Conservation (phyloP, 108 stramenopile genomes). For the Asterionellopsis glacialis region DNA sequence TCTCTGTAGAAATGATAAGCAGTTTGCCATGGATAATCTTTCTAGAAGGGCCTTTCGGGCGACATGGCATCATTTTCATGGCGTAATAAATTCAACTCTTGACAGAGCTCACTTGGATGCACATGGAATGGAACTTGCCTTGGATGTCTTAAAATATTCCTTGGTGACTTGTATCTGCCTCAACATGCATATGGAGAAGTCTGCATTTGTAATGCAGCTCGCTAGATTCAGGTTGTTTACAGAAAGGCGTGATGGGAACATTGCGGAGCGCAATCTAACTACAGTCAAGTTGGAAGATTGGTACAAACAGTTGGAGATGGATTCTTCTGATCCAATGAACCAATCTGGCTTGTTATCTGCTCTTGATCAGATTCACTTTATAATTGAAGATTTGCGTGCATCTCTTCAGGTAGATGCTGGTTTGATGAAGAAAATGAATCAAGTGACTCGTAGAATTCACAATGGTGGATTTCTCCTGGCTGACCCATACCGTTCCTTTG, state of each 20-base stretch:
- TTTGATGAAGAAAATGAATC: conserved; percentile 47
- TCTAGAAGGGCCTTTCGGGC: conserved; percentile 41
- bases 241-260: conserved; percentile 30
- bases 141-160: conserved; percentile 74
- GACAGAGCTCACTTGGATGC: conserved; percentile 76
- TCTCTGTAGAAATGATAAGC: conserved; percentile 4
- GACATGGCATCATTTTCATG: conserved; percentile 77
- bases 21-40: conserved; percentile 30
- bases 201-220: conserved; percentile 70
- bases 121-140: conserved; percentile 50
- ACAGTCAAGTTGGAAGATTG: conserved; percentile 19
- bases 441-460: conserved; percentile 58
- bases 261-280: not conserved
- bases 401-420: conserved; percentile 39
- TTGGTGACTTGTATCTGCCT: conserved; percentile 78
- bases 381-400: conserved; percentile 53
- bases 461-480: conserved; percentile 75
- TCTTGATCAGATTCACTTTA: conserved; percentile 51
- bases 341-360: conserved; percentile 22
- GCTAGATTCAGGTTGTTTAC: conserved; percentile 62
- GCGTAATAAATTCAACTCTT: conserved; percentile 56
- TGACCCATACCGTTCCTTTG: conserved; percentile 73
- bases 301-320: conserved; percentile 4
- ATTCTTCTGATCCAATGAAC: conserved; percentile 9
- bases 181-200: conserved; percentile 64